phyloP scores from a whole-genome alignment of 495 filamentous ascomycete species.

The Penicillium argentinense region DNA sequence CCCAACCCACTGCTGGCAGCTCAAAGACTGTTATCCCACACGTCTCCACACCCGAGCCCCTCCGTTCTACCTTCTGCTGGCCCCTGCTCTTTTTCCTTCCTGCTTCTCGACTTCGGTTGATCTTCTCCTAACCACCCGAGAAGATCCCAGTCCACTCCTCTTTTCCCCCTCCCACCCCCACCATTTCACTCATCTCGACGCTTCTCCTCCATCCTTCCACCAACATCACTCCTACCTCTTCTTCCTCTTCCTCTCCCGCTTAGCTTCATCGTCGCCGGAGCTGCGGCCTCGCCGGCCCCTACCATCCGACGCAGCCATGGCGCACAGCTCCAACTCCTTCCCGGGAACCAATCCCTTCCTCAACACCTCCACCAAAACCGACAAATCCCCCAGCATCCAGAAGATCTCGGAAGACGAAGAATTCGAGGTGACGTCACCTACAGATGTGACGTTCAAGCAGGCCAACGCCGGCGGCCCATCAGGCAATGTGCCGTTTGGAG shows the following conservation, averaged over 20 bases:
- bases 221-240: constrained; percentile 9
- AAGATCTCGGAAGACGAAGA: constrained; percentile 62
- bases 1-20: no score
- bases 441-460: constrained; percentile 53
- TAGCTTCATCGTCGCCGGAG: constrained; percentile 34
- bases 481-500: constrained; percentile 30
- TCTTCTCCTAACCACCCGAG: constrained; percentile 11
- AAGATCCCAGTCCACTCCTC: constrained; percentile 2
- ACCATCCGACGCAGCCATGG: constrained; percentile 41
- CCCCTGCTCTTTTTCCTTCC: constrained; percentile 10
- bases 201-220: background rate
- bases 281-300: constrained; percentile 29
- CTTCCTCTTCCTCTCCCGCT: constrained; percentile 16
- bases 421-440: constrained; percentile 63
- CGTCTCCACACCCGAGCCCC: constrained; percentile 1
- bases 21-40: background rate
- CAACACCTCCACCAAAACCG: constrained; percentile 30
- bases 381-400: constrained; percentile 39
- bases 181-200: background rate
- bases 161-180: background rate
- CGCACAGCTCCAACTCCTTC: constrained; percentile 51
- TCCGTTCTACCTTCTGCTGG: constrained; percentile 2
- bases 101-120: no score
- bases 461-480: constrained; percentile 29
- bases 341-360: constrained; percentile 59